These are phyloP conservation scores for Dothidotthia symphoricarpi DNA, from an alignment of 2,329 filamentous ascomycete species.

Conservation along the genomic window DNA sequence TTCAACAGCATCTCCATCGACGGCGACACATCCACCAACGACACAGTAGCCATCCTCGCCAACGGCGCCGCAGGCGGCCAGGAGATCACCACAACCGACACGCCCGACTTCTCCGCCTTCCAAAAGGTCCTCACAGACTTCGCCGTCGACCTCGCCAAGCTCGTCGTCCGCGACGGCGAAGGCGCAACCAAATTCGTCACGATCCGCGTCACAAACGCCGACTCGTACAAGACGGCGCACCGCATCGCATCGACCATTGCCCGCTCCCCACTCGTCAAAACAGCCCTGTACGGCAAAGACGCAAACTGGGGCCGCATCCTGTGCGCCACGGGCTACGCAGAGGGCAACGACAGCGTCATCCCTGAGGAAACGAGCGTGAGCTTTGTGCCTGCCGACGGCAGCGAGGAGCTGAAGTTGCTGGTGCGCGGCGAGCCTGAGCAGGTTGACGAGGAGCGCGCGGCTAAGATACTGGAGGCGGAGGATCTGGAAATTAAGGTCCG, in stretches of 20 bases:
- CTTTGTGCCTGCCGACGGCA: constrained; percentile 76
- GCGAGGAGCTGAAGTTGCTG: constrained; percentile 70
- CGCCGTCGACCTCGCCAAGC: constrained; percentile 79
- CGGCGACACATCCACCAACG: constrained; percentile 96
- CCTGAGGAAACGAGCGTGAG: constrained; percentile 74
- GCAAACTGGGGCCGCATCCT: constrained; percentile 98
- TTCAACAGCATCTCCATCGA: constrained; percentile 98
- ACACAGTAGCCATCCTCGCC: constrained; percentile 90
- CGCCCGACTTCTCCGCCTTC: constrained; percentile 70
- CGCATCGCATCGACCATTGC: constrained; percentile 86
- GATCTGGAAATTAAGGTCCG: constrained; percentile 74
- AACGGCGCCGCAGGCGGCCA: constrained; percentile 85
- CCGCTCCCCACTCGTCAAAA: constrained; percentile 91
- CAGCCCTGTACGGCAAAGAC: constrained; percentile 92
- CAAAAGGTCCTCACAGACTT: constrained; percentile 71
- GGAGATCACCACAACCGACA: constrained; percentile 55
- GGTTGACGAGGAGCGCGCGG: constrained; percentile 74
- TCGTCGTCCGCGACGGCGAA: constrained; percentile 93
- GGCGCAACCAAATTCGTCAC: constrained; percentile 98
- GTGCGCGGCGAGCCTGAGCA: constrained; percentile 76
- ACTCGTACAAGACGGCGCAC: constrained; percentile 67
- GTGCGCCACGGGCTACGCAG: constrained; percentile 84
- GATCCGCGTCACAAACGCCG: constrained; percentile 75
- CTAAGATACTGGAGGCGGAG: constrained; percentile 73
- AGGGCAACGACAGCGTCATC: constrained; percentile 62